Base-by-base conservation (phyloP, 2,329 filamentous ascomycete species). In the Calcarisporium arbuscula region DNA sequence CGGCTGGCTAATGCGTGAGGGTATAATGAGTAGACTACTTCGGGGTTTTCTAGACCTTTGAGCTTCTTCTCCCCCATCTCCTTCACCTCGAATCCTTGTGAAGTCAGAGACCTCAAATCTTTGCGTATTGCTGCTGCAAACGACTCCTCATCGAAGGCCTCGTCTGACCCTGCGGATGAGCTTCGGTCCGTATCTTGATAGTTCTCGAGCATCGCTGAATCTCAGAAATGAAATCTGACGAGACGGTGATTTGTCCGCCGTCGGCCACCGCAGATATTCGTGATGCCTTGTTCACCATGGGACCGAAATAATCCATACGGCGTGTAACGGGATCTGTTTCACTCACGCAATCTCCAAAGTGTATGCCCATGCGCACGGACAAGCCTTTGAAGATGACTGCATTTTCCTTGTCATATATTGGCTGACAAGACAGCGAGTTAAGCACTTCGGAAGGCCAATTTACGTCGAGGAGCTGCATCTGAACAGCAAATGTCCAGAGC, bases 281-380 rank as follows among this genome's bases (percentile, higher is more conserved):
- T 12, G 92, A 84, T 1, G 92, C 87, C 53, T 94, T 89, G 63
- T 98, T 98, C 52, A 98, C 92, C 88, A 98, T 98, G 11, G 92
- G 92, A 1, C 92, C 92, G 56, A 96, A 98, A 64, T 98, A 98
- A 52, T 98, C 92, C 92, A 98, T 98, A 43, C 92, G 87, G 38
- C 89, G 83, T 2, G 92, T 98, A 32, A 98, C 89, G 0, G 92
- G 92, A 59, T 98, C 92, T 31, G 83, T 84, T 60, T 98, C 92
- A 55, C 88, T 94, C 49, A 98, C 88, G 6, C 90, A 92, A 40
- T 85, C 80, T 46, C 92, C 92, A 76, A 84, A 98, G 58, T 98
- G 92, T 41, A 94, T 87, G 50, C 92, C 92, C 92, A 98, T 98
- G 39, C 92, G 79, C 27, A 98, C 92, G 9, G 89, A 95, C 34